phyloP scores from a whole-genome alignment of 805 yeast species.

The Dipodascopsis uninucleata region DNA sequence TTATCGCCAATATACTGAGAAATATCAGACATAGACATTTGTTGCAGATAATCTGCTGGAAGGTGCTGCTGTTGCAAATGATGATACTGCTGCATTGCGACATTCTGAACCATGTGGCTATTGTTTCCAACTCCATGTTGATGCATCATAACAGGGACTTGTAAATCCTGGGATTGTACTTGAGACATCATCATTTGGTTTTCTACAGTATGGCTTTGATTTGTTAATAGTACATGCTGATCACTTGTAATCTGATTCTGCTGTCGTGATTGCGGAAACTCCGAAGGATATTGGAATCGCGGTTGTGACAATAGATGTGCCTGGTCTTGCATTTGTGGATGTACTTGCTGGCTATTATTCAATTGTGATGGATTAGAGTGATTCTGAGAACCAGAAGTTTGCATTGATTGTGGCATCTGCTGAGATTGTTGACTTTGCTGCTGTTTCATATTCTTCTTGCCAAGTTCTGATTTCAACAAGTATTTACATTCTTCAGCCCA shows the following conservation, averaged over 20 bases:
- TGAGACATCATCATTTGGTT: slow-evolving; percentile 1
- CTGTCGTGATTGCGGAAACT: slow-evolving; percentile 1
- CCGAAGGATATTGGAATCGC: slow-evolving; percentile 1
- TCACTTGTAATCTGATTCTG: not conserved
- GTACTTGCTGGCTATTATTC: not conserved
- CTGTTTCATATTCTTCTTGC: slow-evolving; percentile 5
- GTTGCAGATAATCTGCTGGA: slow-evolving; percentile 8
- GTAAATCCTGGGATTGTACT: slow-evolving; percentile 9
- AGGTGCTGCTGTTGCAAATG: slow-evolving; percentile 20
- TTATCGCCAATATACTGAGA: slow-evolving; percentile 1
- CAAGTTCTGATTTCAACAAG: slow-evolving; percentile 23
- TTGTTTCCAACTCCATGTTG: no score
- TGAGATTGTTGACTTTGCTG: slow-evolving; percentile 1
- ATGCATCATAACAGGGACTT: slow-evolving; percentile 16
- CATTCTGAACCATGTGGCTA: no score
- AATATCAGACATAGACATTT: not conserved
- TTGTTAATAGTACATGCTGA: not conserved
- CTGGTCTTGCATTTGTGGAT: no score
- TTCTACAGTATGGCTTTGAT: not conserved
- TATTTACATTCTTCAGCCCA: slow-evolving; percentile 32
- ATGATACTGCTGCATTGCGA: slow-evolving; percentile 18
- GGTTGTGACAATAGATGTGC: no score
- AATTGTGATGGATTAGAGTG: not conserved
- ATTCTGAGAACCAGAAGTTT: no score
- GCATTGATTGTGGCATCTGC: not conserved